These are phyloP conservation scores for Bonia amplexicaulis DNA, from an alignment of 176 grass and related monocot species.

Conservation along the genomic window DNA sequence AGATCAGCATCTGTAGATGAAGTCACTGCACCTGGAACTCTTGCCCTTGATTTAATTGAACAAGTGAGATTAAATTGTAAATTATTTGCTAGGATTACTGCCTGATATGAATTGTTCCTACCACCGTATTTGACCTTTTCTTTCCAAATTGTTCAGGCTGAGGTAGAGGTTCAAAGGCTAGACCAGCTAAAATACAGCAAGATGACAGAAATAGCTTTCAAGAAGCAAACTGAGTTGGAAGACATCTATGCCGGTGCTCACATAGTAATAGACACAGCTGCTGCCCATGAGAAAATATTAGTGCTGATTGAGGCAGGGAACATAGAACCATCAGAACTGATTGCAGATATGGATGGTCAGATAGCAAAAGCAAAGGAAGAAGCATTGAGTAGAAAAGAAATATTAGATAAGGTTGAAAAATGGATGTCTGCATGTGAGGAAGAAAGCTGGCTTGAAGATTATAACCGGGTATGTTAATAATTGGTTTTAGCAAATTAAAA, in stretches of 20 bases:
- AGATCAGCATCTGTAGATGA: constrained; percentile 73
- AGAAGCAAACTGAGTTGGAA: constrained; percentile 80
- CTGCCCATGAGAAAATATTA: constrained; percentile 77
- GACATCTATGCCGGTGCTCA: constrained; percentile 78
- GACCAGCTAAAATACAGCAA: constrained; percentile 80
- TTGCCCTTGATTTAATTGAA: constrained; percentile 93
- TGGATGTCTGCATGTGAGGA: constrained; percentile 99
- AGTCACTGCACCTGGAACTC: constrained; percentile 77
- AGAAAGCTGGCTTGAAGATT: constrained; percentile 99
- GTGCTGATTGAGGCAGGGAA: constrained; percentile 77
- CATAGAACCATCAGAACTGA: constrained; percentile 89
- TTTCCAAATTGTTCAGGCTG: constrained; percentile 43
- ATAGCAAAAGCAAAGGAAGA: constrained; percentile 97
- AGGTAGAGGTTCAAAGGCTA: constrained; percentile 78
- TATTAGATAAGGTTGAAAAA: constrained; percentile 93
- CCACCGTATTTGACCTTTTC: constrained; percentile 1
- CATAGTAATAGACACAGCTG: constrained; percentile 76
- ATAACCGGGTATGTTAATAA: constrained; percentile 63
- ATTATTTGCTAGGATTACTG: neutral
- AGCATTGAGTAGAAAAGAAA: constrained; percentile 90
- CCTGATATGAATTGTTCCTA: constrained; percentile 1
- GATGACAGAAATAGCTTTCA: constrained; percentile 93
- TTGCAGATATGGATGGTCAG: constrained; percentile 90
- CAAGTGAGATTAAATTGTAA: constrained; percentile 50
- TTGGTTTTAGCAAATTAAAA: neutral